Evolutionary conservation across 805 yeast genomes (phyloP).

Genomic region (Ogataea paradorogensis): DNA sequence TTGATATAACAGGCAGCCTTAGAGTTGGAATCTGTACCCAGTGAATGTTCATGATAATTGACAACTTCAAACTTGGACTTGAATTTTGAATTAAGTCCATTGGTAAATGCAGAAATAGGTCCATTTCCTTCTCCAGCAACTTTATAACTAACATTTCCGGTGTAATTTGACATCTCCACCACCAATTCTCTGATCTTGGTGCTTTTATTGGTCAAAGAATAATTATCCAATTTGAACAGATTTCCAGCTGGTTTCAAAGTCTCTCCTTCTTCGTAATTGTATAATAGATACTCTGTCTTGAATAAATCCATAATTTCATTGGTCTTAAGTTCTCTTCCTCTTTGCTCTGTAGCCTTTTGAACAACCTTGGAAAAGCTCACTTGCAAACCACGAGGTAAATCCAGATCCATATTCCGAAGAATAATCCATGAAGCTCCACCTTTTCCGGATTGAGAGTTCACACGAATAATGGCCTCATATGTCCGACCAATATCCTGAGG

Average conservation of each 20-base stretch:
- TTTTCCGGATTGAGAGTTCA: conserved; percentile 84
- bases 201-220: conserved; percentile 29
- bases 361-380: conserved; percentile 71
- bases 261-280: conserved; percentile 29
- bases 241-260: conserved; percentile 15
- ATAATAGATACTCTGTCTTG: conserved; percentile 53
- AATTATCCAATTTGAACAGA: conserved; percentile 26
- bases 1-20: conserved; percentile 75
- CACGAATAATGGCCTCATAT: conserved; percentile 90
- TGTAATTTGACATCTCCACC: conserved; percentile 50
- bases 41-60: conserved; percentile 75
- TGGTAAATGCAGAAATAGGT: conserved; percentile 71
- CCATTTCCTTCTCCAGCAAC: conserved; percentile 75
- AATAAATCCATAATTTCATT: conserved; percentile 65
- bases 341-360: conserved; percentile 63
- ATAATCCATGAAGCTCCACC: conserved; percentile 91
- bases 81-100: conserved; percentile 53
- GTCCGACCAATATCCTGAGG: conserved; percentile 83
- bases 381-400: conserved; percentile 78
- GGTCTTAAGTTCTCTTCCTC: conserved; percentile 69
- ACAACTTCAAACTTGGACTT: conserved; percentile 56
- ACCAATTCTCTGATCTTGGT: conserved; percentile 43
- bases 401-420: conserved; percentile 69
- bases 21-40: conserved; percentile 68
- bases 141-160: conserved; percentile 21